phyloP scores from a whole-genome alignment of 805 yeast genomes.

The Barnettozyma californica region DNA sequence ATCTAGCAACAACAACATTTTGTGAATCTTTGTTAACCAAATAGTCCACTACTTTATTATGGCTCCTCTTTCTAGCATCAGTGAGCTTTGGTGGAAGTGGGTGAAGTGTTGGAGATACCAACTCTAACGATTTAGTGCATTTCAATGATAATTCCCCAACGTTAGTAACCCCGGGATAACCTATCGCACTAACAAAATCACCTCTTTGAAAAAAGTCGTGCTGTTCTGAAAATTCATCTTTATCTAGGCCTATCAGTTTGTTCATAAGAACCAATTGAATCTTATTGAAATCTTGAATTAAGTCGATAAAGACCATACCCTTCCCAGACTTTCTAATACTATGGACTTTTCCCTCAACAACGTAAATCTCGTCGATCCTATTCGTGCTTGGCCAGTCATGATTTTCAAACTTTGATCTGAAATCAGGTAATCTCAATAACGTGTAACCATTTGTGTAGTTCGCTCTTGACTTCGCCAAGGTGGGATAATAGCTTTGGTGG shows the following conservation, averaged over 20 bases:
- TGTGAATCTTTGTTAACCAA: slow-evolving; percentile 50
- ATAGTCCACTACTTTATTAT: slow-evolving; percentile 70
- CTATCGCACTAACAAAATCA: slow-evolving; percentile 62
- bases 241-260: slow-evolving; percentile 37
- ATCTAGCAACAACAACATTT: slow-evolving; percentile 44
- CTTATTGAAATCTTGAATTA: slow-evolving; percentile 51
- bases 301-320: slow-evolving; percentile 63
- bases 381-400: slow-evolving; percentile 21
- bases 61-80: slow-evolving; percentile 51
- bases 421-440: slow-evolving; percentile 33
- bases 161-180: slow-evolving; percentile 70
- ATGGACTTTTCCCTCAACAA: slow-evolving; percentile 49
- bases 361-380: slow-evolving; percentile 20
- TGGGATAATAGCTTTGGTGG: slow-evolving; percentile 23
- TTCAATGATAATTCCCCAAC: slow-evolving; percentile 76
- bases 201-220: slow-evolving; percentile 52
- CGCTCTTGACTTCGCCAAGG: slow-evolving; percentile 14
- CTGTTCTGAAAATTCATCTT: slow-evolving; percentile 36
- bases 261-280: slow-evolving; percentile 62
- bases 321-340: slow-evolving; percentile 62
- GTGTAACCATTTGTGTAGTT: too few species aligned
- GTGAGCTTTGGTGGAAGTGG: slow-evolving; percentile 62
- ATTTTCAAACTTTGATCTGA: slow-evolving; percentile 27
- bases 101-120: slow-evolving; percentile 65
- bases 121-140: slow-evolving; percentile 39